A percentile compares a stretch with the other conserved stretches of the same genome.
Evolutionary conservation across 108 stramenopile genomes (phyloP).

Genomic region (Craspedostauros australis): DNA sequence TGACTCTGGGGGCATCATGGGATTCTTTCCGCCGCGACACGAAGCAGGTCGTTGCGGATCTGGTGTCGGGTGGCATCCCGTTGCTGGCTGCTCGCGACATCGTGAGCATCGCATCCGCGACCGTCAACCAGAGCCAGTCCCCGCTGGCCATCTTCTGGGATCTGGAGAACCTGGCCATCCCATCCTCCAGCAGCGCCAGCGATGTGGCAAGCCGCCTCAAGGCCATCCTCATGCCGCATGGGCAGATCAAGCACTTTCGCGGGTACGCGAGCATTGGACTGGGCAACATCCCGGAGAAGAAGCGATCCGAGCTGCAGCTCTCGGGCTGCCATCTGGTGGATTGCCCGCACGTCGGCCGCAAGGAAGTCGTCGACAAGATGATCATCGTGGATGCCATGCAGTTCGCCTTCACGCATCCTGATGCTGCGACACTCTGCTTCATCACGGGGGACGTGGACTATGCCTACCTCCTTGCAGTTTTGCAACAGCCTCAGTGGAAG

Average conservation of each 20-base stretch:
- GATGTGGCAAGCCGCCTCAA: constrained; percentile 11
- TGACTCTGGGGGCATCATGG: constrained; percentile 33
- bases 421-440: constrained; percentile 31
- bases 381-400: constrained; percentile 42
- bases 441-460: constrained; percentile 30
- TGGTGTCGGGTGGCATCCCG: constrained; percentile 25
- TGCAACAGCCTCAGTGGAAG: constrained; percentile 25
- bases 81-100: constrained; percentile 32
- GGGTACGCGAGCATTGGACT: constrained; percentile 34
- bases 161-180: constrained; percentile 36
- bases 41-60: constrained; percentile 13
- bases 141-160: constrained; percentile 38
- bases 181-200: constrained; percentile 8
- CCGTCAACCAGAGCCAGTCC: neutral
- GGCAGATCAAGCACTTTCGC: constrained; percentile 23
- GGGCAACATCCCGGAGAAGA: constrained; percentile 22
- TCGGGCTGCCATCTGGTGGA: constrained; percentile 33
- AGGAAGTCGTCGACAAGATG: constrained; percentile 44
- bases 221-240: constrained; percentile 16
- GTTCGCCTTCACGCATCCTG: constrained; percentile 29
- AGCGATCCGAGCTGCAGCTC: constrained; percentile 31
- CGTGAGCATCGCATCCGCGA: constrained; percentile 3
- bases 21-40: constrained; percentile 27
- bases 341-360: constrained; percentile 25
- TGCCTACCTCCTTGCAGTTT: constrained; percentile 22